Evolutionary conservation across 441 rosid species (phyloP), one percentile per base, ranked within the genome.

Genomic region (Erysimum cheiri): DNA sequence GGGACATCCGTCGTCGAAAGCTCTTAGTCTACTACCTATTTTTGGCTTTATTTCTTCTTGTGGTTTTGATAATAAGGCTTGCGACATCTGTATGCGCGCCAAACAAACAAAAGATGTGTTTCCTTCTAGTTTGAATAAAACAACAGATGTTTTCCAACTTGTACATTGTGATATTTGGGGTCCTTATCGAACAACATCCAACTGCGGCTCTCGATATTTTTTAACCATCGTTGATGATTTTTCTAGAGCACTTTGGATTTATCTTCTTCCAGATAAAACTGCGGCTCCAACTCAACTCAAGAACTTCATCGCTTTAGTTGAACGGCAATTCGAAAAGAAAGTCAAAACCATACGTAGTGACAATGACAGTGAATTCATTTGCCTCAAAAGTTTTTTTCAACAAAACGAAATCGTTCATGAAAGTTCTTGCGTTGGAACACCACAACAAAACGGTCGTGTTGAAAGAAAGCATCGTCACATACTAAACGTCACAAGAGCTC

Each of bases 351-450:
- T 39, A 1, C 14, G 2, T 0, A 39, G 43, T 4, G 14, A 39
- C 0, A 39, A 39, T 4, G 43, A 6, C 0, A 39, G 14, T 4
- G 44, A 22, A 39, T 39, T 39, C 3, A 1, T 39, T 4, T 39
- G 44, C 4, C 0, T 39, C n/a, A 0, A 2, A 0, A 1, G 1
- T 0, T 3, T 10, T 10, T 10, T 12, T 39, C 14, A 2, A 1
- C 1, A 0, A 1, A 22, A 39, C 0, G 14, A 2, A 0, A 39
- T 39, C 0, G 0, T 1, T 0, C 14, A 12, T 2, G 44, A 39
- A 4, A 39, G 2, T 0, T 39, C 44, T 1, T 39, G 44, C 1
- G 14, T 39, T 0, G 2, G 14, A 1, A 39, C 44, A 3, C 6
- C 13, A 0, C 44, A 39, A 4, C 14, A 39, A 12, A 39, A 39